phyloP scores from a whole-genome alignment of 2,329 filamentous ascomycete species.

The Drechmeria coniospora region DNA sequence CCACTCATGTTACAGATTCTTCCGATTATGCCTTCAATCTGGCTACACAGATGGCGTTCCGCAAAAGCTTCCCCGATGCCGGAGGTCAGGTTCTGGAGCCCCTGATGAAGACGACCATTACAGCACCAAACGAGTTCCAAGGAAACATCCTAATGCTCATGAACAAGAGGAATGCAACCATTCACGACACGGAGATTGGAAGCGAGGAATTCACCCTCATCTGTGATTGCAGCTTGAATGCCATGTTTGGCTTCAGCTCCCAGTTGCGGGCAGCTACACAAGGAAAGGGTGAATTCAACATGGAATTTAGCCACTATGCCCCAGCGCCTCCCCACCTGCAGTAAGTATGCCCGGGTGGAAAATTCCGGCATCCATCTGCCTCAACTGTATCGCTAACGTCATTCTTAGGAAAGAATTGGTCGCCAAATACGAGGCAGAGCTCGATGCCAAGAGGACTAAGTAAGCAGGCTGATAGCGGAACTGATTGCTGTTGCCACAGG shows the following conservation, averaged over 20 bases:
- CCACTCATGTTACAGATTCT: slow-evolving; percentile 94
- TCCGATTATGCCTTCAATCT: slow-evolving; percentile 92
- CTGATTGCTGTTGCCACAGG: no score
- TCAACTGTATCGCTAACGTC: slow-evolving; percentile 5
- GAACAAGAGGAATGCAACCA: slow-evolving; percentile 92
- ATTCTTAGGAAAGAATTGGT: slow-evolving; percentile 38
- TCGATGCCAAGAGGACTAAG: slow-evolving; percentile 40
- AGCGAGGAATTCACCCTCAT: slow-evolving; percentile 85
- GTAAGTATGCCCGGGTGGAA: slow-evolving; percentile 32
- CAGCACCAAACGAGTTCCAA: slow-evolving; percentile 92
- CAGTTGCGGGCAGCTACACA: slow-evolving; percentile 87
- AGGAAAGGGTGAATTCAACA: slow-evolving; percentile 95
- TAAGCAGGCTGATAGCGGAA: slow-evolving; percentile 21
- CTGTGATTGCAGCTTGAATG: slow-evolving; percentile 84
- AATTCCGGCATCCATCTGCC: not conserved
- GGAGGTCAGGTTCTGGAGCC: slow-evolving; percentile 81
- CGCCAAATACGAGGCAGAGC: slow-evolving; percentile 42
- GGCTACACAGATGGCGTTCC: slow-evolving; percentile 91
- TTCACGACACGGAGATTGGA: slow-evolving; percentile 89
- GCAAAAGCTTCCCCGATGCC: slow-evolving; percentile 74
- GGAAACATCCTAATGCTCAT: slow-evolving; percentile 86
- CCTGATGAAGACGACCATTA: slow-evolving; percentile 96
- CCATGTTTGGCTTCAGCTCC: slow-evolving; percentile 94
- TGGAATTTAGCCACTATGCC: slow-evolving; percentile 97
- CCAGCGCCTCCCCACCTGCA: slow-evolving; percentile 78